Conservation (phyloP, 306 rosid genomes). For the Albizia julibrissin region DNA sequence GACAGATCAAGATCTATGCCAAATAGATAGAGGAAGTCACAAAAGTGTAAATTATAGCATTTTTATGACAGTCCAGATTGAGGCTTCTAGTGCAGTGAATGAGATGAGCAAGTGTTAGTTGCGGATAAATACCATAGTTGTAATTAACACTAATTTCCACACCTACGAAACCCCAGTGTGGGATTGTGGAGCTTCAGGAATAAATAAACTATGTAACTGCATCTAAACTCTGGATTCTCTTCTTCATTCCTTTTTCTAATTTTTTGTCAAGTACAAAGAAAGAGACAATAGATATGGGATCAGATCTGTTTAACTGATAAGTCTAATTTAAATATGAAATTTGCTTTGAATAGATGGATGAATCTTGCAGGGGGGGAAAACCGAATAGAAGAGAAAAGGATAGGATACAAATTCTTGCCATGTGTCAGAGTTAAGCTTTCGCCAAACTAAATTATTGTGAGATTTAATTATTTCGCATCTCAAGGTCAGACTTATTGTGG, state of each 20-base stretch:
- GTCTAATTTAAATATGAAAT: not conserved
- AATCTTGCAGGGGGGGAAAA: not conserved
- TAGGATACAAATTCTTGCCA: not conserved
- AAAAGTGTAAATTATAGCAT: not conserved
- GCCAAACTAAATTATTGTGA: not conserved
- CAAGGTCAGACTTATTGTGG: not conserved
- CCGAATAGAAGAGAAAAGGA: not conserved
- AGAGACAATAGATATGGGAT: not conserved
- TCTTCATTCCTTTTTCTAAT: not conserved
- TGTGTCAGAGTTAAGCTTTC: not conserved
- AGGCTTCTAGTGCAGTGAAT: not conserved
- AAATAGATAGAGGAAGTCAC: not conserved
- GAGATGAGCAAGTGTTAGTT: not conserved
- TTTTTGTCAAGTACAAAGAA: not conserved
- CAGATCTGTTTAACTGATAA: not conserved
- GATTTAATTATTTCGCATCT: not conserved
- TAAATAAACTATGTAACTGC: not conserved
- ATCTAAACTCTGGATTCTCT: not conserved
- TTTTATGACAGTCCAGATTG: not conserved
- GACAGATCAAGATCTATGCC: not conserved
- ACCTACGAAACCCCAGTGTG: not conserved
- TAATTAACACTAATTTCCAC: not conserved
- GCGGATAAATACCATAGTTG: not conserved
- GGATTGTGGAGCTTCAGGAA: not conserved
- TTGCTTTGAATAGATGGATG: not conserved